These are phyloP conservation scores for Curvularia verruculosa DNA, from an alignment of 2,329 filamentous ascomycete species.

Conservation along the genomic window DNA sequence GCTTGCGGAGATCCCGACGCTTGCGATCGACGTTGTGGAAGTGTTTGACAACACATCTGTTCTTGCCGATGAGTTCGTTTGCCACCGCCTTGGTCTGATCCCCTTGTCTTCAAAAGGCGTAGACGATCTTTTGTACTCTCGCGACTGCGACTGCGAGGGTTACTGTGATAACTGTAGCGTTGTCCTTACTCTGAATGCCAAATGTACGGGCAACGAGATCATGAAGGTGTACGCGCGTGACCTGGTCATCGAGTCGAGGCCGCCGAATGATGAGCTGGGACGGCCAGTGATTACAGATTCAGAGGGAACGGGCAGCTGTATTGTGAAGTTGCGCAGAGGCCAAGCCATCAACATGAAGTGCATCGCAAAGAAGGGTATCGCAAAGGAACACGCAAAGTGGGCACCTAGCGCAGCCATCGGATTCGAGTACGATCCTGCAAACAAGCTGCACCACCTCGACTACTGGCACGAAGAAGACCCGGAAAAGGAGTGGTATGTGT, in stretches of 20 bases:
- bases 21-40: constrained; percentile 94
- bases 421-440: constrained; percentile 98
- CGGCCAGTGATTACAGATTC: constrained; percentile 83
- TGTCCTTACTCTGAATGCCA: constrained; percentile 80
- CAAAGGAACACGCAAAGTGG: constrained; percentile 99
- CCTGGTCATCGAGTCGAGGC: constrained; percentile 72
- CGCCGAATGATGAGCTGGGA: constrained; percentile 76
- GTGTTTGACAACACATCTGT: constrained; percentile 94
- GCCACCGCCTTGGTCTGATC: constrained; percentile 87
- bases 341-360: constrained; percentile 91
- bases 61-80: constrained; percentile 93
- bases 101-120: constrained; percentile 85
- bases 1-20: constrained; percentile 90
- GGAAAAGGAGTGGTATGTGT: constrained; percentile 78
- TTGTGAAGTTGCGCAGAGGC: constrained; percentile 86
- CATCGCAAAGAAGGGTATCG: constrained; percentile 97
- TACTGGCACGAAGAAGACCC: constrained; percentile 95
- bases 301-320: constrained; percentile 79
- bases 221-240: constrained; percentile 96
- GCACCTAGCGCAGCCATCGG: constrained; percentile 88
- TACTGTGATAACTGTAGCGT: constrained; percentile 93
- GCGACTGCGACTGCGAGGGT: constrained; percentile 95
- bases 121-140: constrained; percentile 80
- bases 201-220: constrained; percentile 82
- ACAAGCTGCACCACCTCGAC: constrained; percentile 89